Percentiles rank a stretch among this genome's conserved stretches.
Conservation (phyloP, 352 stramenopile genomes). For the Pythium phragmitis region DNA sequence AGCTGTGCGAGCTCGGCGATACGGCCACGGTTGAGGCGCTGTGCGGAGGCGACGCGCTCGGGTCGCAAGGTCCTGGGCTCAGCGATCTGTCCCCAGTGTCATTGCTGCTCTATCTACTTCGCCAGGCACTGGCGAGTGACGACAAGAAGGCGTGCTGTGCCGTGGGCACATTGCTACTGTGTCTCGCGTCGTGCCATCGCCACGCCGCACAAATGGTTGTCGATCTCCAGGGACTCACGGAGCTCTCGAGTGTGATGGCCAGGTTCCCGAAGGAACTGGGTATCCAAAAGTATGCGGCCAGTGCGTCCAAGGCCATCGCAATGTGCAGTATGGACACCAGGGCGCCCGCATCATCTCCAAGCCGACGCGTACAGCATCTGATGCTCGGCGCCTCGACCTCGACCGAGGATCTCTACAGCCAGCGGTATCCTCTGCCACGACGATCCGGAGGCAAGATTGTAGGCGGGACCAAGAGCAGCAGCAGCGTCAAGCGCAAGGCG, state of each 20-base stretch:
- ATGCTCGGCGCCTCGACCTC: conserved; percentile 9
- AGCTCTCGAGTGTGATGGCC: conserved; percentile 76
- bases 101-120: conserved; percentile 66
- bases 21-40: conserved; percentile 49
- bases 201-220: conserved; percentile 51
- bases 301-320: conserved; percentile 60
- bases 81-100: conserved; percentile 63
- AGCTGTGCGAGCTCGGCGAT: conserved; percentile 73
- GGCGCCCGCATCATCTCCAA: not conserved
- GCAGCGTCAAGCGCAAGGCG: conserved; percentile 18
- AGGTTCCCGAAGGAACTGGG: conserved; percentile 66
- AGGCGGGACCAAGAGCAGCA: conserved; percentile 32
- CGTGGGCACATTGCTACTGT: conserved; percentile 71
- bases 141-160: conserved; percentile 83
- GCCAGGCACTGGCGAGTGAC: conserved; percentile 68
- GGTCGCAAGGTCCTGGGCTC: conserved; percentile 15
- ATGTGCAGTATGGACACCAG: conserved; percentile 42
- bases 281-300: conserved; percentile 64
- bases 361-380: not conserved
- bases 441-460: conserved; percentile 1
- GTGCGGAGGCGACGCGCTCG: conserved; percentile 31
- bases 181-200: conserved; percentile 56
- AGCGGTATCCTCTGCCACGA: conserved; percentile 9
- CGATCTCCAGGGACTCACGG: conserved; percentile 53
- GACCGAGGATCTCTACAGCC: conserved; percentile 27